phyloP scores from a whole-genome alignment of 257 asterid species.

The Salvia hispanica region DNA sequence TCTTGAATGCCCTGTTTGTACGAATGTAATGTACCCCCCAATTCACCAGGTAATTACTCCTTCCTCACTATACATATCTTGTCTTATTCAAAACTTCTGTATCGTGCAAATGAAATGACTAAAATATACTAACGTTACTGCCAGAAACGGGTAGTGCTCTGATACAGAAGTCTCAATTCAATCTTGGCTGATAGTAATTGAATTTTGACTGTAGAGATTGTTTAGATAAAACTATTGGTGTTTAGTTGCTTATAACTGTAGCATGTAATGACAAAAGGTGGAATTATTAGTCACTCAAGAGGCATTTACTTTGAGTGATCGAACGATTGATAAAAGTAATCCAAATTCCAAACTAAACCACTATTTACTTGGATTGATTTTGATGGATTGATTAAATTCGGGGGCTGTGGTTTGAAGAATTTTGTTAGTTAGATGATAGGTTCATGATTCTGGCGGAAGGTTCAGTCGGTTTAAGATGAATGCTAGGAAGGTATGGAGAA shows the following conservation, averaged over 20 bases:
- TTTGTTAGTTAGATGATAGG: neutral
- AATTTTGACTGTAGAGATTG: neutral
- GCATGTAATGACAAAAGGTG: neutral
- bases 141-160: neutral
- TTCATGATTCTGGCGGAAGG: neutral
- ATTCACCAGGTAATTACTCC: slow-evolving; percentile 67
- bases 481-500: neutral
- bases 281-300: neutral
- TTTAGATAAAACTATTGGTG: neutral
- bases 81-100: slow-evolving; percentile 11
- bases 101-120: slow-evolving; percentile 8
- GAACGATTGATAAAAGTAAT: no score
- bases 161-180: neutral
- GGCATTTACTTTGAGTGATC: no score
- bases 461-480: neutral
- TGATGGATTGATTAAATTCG: no score
- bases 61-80: slow-evolving; percentile 4
- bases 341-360: no score
- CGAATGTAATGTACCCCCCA: slow-evolving; percentile 75
- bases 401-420: neutral
- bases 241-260: slow-evolving; percentile 1
- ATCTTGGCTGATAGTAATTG: neutral
- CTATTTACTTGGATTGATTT: no score
- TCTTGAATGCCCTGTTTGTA: slow-evolving; percentile 75
- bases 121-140: slow-evolving; percentile 12